Evolutionary conservation across 1,284 basidiomycete species (phyloP), one percentile per base, ranked within the genome.

Genomic region (Vanrija sp.): DNA sequence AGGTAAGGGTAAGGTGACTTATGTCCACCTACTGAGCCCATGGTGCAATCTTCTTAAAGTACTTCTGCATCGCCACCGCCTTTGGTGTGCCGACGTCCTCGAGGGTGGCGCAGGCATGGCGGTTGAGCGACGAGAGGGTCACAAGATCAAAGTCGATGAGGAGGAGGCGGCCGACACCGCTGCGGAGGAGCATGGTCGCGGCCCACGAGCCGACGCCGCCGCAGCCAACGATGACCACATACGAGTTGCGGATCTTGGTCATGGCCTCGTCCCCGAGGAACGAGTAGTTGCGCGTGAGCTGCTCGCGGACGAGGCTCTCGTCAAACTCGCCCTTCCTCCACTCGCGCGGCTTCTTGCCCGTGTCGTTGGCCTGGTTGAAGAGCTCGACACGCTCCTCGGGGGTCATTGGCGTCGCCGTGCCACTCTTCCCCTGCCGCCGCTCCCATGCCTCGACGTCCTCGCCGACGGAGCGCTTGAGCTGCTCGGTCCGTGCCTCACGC

Each of bases 131-230:
- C 3, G 89, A 93, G 16, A 97, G 79, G 0, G 91, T 93, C 53
- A 95, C 92, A 63, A 93, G 85, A 80, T 97, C 93, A 70, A 96
- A 96, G 56, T 77, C 77, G 66, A 82, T 72, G 51, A 82, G 64
- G 5, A 75, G 60, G 16, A 80, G 66, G 39, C 66, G 67, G 18
- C 73, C 67, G 3, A 80, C 75, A 20, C 79, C 79, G 53, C 75
- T 74, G 39, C 93, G 79, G 25, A 85, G 86, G 42, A 97, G 84
- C 92, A 97, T 97, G 27, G 95, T 84, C 6, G 95, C 93, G 23
- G 86, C 88, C 87, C 92, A 95, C 64, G 88, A 92, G 0, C 95
- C 94, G 1, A 99, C 96, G 6, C 96, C 96, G 53, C 96, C 96
- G 60, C 93, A 91, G 4, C 96, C 96, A 8, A 98, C 76, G 20